These are phyloP conservation scores for Sordariomycetes sp. DNA, from an alignment of 2,329 filamentous ascomycete species.

Conservation along the genomic window DNA sequence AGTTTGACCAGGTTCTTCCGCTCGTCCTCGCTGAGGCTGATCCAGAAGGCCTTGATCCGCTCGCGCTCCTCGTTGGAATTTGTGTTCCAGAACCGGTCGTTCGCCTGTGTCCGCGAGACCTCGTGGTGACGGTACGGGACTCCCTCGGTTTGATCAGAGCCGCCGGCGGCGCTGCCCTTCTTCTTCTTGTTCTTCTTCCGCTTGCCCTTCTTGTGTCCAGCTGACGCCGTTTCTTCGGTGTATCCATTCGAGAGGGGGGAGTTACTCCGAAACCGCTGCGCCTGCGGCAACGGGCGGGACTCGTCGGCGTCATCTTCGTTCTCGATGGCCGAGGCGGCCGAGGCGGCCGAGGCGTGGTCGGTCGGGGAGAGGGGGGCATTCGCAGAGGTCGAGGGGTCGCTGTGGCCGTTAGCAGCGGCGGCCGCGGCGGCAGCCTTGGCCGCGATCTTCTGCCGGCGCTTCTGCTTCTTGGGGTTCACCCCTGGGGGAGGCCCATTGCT, in stretches of 20 bases:
- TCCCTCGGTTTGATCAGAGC: background rate
- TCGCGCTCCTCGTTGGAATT: slow-evolving; percentile 89
- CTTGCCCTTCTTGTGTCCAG: slow-evolving; percentile 37
- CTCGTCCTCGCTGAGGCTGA: slow-evolving; percentile 85
- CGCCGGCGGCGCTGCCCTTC: slow-evolving; percentile 7
- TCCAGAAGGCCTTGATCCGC: slow-evolving; percentile 97
- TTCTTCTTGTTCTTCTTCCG: slow-evolving; percentile 60
- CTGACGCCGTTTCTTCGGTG: slow-evolving; percentile 18
- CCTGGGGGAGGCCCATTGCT: slow-evolving; percentile 24
- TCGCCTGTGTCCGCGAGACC: background rate
- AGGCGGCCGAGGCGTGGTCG: background rate
- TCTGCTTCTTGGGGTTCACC: slow-evolving; percentile 91
- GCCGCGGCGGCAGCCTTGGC: slow-evolving; percentile 43
- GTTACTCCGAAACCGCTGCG: background rate
- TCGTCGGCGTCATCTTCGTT: slow-evolving; percentile 24
- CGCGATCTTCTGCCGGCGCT: slow-evolving; percentile 76
- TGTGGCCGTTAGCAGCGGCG: slow-evolving; percentile 6
- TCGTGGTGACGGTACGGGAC: background rate
- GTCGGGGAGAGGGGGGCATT: background rate
- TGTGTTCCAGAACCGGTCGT: slow-evolving; percentile 75
- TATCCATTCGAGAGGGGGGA: slow-evolving; percentile 6
- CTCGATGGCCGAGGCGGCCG: slow-evolving; percentile 10
- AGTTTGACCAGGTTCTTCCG: slow-evolving; percentile 93
- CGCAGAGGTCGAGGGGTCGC: background rate
- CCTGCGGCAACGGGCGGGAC: background rate